Percentiles rank a stretch among this genome's conserved stretches.
These are phyloP conservation scores for Ganoderma leucocontextum DNA, from an alignment of 1,284 basidiomycete species.

Conservation along the genomic window DNA sequence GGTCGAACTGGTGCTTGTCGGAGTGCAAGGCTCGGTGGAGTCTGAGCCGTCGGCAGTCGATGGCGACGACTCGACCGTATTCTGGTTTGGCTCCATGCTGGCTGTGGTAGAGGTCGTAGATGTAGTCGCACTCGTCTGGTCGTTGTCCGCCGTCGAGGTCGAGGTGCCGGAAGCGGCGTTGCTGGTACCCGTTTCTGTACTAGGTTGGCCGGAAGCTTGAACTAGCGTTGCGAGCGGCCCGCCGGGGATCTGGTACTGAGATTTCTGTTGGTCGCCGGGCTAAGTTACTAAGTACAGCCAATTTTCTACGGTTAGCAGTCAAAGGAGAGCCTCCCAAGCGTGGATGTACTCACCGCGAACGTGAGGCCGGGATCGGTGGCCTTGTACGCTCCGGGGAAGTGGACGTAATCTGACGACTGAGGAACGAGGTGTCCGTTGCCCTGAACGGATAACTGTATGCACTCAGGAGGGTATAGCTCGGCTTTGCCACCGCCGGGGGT, in stretches of 20 bases:
- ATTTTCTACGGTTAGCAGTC: neutral
- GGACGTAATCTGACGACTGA: neutral
- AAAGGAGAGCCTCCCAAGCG: neutral
- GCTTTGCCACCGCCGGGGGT: neutral
- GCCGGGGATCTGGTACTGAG: neutral
- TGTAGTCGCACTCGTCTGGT: neutral
- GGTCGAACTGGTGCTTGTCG: neutral
- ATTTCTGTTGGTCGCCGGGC: neutral
- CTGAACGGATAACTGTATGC: neutral
- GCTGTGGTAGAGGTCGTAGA: neutral
- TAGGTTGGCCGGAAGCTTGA: no score
- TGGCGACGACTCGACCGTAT: no score
- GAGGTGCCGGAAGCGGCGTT: neutral
- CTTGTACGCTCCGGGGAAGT: slow-evolving; percentile 5
- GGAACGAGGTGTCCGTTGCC: neutral
- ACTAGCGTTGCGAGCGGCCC: neutral
- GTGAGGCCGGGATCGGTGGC: neutral
- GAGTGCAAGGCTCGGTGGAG: no score
- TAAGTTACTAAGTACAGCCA: no score
- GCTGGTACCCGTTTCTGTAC: no score
- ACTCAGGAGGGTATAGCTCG: neutral
- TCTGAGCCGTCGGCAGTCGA: no score
- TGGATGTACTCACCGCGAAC: neutral
- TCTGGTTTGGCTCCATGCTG: no score
- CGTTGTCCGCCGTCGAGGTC: neutral